These are phyloP conservation scores for Rhizopus delemar DNA, from an alignment of 371 early-diverging fungal species.

Conservation along the genomic window DNA sequence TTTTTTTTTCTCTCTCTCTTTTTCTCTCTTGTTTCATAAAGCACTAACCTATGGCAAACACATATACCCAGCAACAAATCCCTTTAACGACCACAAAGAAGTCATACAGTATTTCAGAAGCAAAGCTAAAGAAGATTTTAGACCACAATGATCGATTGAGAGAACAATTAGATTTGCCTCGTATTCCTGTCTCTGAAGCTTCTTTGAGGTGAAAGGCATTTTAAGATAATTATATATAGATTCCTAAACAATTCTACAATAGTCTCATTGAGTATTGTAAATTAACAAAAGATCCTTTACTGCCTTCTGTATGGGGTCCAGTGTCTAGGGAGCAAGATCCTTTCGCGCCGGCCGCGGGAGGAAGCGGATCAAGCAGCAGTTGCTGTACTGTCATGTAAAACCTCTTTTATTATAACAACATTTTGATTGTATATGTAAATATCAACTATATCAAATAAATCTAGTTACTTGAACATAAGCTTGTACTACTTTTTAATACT, in stretches of 20 bases:
- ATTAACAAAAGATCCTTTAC: constrained; percentile 52
- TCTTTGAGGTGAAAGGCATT: constrained; percentile 27
- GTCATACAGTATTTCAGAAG: constrained; percentile 52
- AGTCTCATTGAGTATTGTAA: constrained; percentile 61
- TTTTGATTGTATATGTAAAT: neutral
- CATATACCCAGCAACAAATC: constrained; percentile 28
- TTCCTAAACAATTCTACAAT: neutral
- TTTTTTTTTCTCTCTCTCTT: constrained; percentile 3
- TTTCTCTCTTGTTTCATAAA: neutral
- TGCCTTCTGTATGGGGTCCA: constrained; percentile 78
- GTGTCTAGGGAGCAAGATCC: constrained; percentile 79
- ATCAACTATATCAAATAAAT: neutral
- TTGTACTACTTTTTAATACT: neutral
- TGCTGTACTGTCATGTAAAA: constrained; percentile 39
- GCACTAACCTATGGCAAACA: constrained; percentile 12
- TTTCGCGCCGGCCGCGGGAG: constrained; percentile 58
- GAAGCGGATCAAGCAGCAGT: constrained; percentile 13
- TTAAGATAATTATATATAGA: neutral
- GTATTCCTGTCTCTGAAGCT: constrained; percentile 80
- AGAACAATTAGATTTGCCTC: constrained; percentile 76
- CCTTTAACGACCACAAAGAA: constrained; percentile 13
- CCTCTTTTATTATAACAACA: neutral
- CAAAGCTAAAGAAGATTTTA: constrained; percentile 69
- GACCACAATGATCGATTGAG: constrained; percentile 75
- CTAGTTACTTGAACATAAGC: neutral